Evolutionary conservation across 2,329 filamentous ascomycete species (phyloP), one percentile per base, ranked within the genome.

Genomic region (Monilinia fructicola): DNA sequence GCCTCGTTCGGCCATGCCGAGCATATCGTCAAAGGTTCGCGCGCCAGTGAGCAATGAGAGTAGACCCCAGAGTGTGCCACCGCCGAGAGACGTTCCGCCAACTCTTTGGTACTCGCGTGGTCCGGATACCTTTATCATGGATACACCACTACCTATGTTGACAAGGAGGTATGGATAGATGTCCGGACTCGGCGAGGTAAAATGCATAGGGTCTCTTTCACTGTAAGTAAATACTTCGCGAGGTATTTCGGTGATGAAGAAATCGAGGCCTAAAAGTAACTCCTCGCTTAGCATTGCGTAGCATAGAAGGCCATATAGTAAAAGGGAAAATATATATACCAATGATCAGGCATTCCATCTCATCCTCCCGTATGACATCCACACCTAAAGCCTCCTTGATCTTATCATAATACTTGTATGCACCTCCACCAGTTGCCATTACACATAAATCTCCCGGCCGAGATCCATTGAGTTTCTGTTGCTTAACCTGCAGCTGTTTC

Each of bases 301-400:
- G 4, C 12, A 60, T 18, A n/a, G 4, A 38, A 35, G 12, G 9
- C 1, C 31, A 23, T 23, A 9, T 40, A 9, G 9, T n/a, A 50
- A n/a, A 46, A n/a, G 48, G 31, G 18, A 11, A 7, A 26, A 9
- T 5, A 35, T 16, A 50, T 82, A 71, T 78, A 93, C 91, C 93
- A 74, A 95, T 95, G 70, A 99, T 99, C 67, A 99, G 81, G 76
- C 95, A 99, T 78, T 97, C 93, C 95, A 99, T 99, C 80, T 99
- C 95, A 75, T 99, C 95, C 78, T 98, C 95, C 54, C 93, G 84
- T 74, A 93, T 82, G 26, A 99, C 93, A 76, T 97, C 90, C 1
- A 97, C 91, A 18, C 91, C 91, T 61, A 99, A 81, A 5, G 89
- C 87, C 69, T 94, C 86, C 75, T 88, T 89, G 73, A 99, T 92